Conservation (phyloP, 164 flowering plant species). For the Kingdonia uniflora region DNA sequence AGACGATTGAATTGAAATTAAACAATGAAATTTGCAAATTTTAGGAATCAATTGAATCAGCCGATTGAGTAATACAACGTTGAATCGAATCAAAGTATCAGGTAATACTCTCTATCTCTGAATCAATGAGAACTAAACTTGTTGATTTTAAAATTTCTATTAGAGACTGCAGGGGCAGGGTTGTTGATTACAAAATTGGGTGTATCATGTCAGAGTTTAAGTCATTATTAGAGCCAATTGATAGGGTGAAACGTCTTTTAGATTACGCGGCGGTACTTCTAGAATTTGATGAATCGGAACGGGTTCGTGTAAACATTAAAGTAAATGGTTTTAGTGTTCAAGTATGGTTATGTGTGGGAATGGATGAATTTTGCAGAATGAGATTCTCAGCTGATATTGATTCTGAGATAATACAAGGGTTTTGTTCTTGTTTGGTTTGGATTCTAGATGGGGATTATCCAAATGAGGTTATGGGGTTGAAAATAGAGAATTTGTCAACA, state of each 20-base stretch:
- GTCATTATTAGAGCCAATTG: no score
- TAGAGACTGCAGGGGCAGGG: conserved; percentile 9
- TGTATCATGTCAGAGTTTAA: conserved; percentile 36
- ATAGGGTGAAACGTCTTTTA: no score
- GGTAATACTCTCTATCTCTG: no score
- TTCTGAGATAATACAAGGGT: conserved; percentile 62
- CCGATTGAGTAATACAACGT: no score
- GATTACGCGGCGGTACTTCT: conserved; percentile 40
- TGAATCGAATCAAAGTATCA: no score
- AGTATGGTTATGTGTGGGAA: conserved; percentile 49
- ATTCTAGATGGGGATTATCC: conserved; percentile 46
- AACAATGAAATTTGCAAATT: no score
- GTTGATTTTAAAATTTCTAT: no score
- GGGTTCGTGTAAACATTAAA: conserved; percentile 31
- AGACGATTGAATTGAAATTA: no score
- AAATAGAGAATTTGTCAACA: no score
- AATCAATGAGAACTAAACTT: no score
- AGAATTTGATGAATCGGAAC: conserved; percentile 24
- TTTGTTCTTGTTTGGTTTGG: conserved; percentile 47
- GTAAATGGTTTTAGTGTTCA: conserved; percentile 67
- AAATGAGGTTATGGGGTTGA: conserved; percentile 51
- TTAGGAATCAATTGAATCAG: no score
- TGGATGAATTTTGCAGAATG: conserved; percentile 39
- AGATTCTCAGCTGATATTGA: conserved; percentile 60
- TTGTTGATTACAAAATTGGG: conserved; percentile 18